Base-by-base conservation (phyloP, 345 rosid species). In the Raphanus sativus region DNA sequence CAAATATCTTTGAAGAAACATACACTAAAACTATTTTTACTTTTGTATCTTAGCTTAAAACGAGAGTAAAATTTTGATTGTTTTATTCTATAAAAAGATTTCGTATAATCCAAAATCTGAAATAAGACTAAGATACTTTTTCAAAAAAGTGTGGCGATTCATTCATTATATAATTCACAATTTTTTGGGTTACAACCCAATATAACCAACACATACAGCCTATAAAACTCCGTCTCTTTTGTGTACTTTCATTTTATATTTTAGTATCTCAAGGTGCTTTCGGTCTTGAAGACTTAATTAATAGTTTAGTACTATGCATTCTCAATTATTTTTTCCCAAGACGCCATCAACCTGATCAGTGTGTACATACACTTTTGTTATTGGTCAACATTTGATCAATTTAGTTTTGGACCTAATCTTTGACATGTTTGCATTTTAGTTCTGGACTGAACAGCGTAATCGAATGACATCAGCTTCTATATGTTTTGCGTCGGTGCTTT, bases 321-420 rank as follows among this genome's bases (percentile, higher is more conserved):
- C 25, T 50, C 25, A 2, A 50, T 6, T 16, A 2, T 6, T 7
- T 5, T 16, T 52, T 16, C 16, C 59, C 59, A 17, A 52, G 16
- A 16, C 10, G 59, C 25, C 59, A 17, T 52, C 59, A 15, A 52
- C 59, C 16, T 52, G 59, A 56, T 62, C 12, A 50, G 12, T 56
- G 21, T 13, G 3, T 72, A 28, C 54, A 34, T 40, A 61, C 10
- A 60, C 67, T 71, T 65, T 77, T 45, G 32, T 29, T 42, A 5
- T 66, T 48, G 59, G 77, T 78, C 77, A 78, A 78, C 69, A 61
- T 34, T 30, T 71, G 25, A 78, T 65, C 67, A 78, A 24, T 24
- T 58, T 4, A 15, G 3, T 24, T 24, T 16, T 64, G 56, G 81
- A 60, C 74, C 48, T 48, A 67, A 73, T 61, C 34, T 67, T 67